Conservation (phyloP, 2,329 filamentous ascomycete species). For the Chrysoporthe deuterocubensis region DNA sequence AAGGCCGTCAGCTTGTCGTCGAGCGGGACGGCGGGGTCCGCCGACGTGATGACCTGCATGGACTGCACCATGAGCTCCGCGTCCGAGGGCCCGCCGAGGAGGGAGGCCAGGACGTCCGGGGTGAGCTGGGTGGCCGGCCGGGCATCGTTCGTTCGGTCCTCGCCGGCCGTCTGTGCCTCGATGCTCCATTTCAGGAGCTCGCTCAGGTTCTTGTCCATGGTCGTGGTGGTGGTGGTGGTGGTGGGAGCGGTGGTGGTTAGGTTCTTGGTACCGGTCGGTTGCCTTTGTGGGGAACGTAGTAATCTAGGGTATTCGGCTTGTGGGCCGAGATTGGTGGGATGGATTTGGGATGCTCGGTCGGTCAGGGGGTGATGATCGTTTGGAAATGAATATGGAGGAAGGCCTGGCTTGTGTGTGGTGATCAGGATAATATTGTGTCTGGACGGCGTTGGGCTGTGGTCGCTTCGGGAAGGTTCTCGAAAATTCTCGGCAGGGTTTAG, state of each 20-base stretch:
- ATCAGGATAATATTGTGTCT: slow-evolving; percentile 11
- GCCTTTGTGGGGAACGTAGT: background rate
- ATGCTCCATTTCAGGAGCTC: slow-evolving; percentile 45
- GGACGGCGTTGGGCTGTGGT: slow-evolving; percentile 1
- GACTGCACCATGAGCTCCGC: slow-evolving; percentile 88
- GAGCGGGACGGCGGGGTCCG: slow-evolving; percentile 64
- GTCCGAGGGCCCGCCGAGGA: slow-evolving; percentile 85
- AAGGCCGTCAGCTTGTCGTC: slow-evolving; percentile 83
- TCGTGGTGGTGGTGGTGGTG: background rate
- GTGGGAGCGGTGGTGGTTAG: slow-evolving; percentile 6
- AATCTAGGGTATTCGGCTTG: background rate
- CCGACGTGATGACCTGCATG: slow-evolving; percentile 74
- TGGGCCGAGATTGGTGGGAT: slow-evolving; percentile 11
- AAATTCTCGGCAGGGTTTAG: slow-evolving; percentile 39
- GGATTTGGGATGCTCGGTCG: background rate
- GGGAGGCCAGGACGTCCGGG: slow-evolving; percentile 70
- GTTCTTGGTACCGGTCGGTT: slow-evolving; percentile 1
- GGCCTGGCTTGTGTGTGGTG: slow-evolving; percentile 2
- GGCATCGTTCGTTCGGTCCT: slow-evolving; percentile 33
- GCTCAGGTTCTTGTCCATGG: slow-evolving; percentile 41
- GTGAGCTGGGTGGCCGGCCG: slow-evolving; percentile 56
- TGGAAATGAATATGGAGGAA: background rate
- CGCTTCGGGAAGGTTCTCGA: slow-evolving; percentile 41
- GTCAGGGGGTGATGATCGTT: slow-evolving; percentile 9
- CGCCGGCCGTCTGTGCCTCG: slow-evolving; percentile 31